Percentiles rank a stretch among this genome's conserved stretches.
phyloP scores from a whole-genome alignment of 208 protist species.

The Leishmania major region DNA sequence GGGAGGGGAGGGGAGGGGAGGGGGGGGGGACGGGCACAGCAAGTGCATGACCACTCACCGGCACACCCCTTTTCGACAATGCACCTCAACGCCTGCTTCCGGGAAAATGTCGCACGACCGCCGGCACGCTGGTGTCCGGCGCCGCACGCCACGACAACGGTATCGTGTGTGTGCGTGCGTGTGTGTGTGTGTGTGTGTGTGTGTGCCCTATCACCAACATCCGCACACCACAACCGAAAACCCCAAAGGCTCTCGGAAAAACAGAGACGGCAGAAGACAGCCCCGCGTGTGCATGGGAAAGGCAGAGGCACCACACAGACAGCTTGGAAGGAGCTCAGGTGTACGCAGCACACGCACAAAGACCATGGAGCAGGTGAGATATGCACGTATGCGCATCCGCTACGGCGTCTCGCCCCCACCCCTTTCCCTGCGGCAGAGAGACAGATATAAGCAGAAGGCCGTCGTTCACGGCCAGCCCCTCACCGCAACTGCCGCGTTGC shows the following conservation, averaged over 20 bases:
- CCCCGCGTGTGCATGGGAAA: not conserved
- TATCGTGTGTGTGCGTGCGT: not conserved
- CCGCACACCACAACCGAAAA: not conserved
- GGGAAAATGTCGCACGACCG: not conserved
- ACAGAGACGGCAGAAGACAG: not conserved
- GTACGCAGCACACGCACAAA: not conserved
- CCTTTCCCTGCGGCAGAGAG: not conserved
- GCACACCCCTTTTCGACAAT: not conserved
- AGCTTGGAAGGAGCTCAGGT: not conserved
- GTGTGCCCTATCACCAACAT: not conserved
- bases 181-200: not conserved
- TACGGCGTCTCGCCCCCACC: not conserved
- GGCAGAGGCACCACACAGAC: not conserved
- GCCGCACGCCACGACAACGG: not conserved
- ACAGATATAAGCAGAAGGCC: not conserved
- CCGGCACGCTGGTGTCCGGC: not conserved
- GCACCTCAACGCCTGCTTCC: not conserved
- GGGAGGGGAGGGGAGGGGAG: not conserved
- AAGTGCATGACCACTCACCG: not conserved
- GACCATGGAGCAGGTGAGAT: not conserved
- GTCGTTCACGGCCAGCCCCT: not conserved
- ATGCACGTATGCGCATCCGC: not conserved
- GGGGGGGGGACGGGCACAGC: not conserved
- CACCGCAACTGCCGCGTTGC: conserved; percentile 15
- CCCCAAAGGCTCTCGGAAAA: not conserved